These are phyloP conservation scores for Talaromyces nanjingensis DNA, from an alignment of 495 filamentous ascomycete genomes.

Conservation along the genomic window DNA sequence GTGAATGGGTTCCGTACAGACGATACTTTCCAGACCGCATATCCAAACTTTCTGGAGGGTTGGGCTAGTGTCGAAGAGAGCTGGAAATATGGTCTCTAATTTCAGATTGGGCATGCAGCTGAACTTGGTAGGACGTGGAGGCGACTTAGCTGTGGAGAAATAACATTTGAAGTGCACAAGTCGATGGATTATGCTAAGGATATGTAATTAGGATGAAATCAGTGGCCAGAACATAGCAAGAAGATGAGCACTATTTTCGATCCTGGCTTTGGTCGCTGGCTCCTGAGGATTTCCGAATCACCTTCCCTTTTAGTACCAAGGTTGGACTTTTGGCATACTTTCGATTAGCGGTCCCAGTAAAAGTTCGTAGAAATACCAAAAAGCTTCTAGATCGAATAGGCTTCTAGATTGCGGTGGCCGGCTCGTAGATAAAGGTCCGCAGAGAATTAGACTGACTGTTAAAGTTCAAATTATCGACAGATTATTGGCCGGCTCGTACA, in stretches of 20 bases:
- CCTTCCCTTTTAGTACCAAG: neutral
- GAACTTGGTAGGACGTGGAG: neutral
- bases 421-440: neutral
- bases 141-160: neutral
- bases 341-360: neutral
- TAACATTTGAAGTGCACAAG: neutral
- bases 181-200: neutral
- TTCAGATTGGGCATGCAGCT: neutral
- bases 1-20: conserved; percentile 5
- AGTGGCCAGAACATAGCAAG: neutral
- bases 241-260: neutral
- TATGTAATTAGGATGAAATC: neutral
- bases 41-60: conserved; percentile 2
- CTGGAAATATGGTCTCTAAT: conserved; percentile 5
- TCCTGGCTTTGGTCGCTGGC: neutral
- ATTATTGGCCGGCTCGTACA: neutral
- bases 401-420: neutral
- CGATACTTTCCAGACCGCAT: neutral
- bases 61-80: conserved; percentile 5
- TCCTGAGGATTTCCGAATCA: neutral
- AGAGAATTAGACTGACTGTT: neutral
- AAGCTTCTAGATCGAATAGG: neutral
- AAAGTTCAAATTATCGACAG: neutral
- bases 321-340: neutral
- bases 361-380: neutral